Conservation (phyloP, 257 asterid genomes). For the Nicotiana undulata region DNA sequence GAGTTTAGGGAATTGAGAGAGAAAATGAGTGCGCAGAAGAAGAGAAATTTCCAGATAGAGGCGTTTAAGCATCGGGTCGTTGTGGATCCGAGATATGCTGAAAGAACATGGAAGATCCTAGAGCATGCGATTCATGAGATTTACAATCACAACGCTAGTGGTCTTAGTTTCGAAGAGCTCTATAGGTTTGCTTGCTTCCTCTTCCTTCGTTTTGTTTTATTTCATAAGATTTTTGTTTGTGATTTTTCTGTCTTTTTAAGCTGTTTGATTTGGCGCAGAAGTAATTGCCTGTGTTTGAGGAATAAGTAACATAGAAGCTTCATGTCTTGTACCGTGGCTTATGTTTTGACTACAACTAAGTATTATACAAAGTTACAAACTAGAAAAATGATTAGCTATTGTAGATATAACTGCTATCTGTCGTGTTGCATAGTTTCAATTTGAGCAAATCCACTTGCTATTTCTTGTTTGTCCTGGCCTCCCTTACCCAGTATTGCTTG, state of each 20-base stretch:
- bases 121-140: conserved; percentile 34
- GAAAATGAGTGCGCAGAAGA: conserved; percentile 19
- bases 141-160: conserved; percentile 27
- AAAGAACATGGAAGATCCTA: conserved; percentile 27
- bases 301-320: not conserved
- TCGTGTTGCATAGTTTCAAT: not conserved
- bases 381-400: not conserved
- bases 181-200: conserved; percentile 18
- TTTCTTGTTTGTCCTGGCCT: not conserved
- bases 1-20: not conserved
- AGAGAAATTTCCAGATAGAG: conserved; percentile 28
- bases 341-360: not conserved
- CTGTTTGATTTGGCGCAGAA: not conserved
- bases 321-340: not conserved
- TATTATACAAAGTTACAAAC: not conserved
- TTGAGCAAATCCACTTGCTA: not conserved
- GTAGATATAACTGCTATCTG: not conserved
- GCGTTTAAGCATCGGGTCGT: conserved; percentile 32
- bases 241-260: not conserved
- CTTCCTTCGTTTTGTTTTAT: not conserved
- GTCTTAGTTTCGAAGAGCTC: conserved; percentile 30
- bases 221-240: not conserved
- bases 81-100: conserved; percentile 33
- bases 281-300: not conserved
- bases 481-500: not conserved